Percentiles rank a stretch among this genome's conserved stretches.
These are phyloP conservation scores for Lyophyllum semitale DNA, from an alignment of 768 basidiomycete species.

Conservation along the genomic window DNA sequence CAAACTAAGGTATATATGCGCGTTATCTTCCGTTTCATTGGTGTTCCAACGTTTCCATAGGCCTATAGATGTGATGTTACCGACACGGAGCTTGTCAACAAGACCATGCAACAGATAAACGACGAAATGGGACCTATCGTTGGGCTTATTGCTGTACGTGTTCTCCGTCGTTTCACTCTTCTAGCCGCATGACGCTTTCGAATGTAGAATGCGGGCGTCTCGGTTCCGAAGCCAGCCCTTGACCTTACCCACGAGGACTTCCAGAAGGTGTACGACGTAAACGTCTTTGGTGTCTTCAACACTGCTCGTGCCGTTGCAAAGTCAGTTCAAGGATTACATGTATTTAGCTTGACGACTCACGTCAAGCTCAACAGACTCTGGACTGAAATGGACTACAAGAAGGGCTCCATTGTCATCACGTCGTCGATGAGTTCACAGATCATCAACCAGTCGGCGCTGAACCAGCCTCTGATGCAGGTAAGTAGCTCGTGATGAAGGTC, in stretches of 20 bases:
- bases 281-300: slow-evolving; percentile 71
- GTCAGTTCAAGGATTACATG: slow-evolving; percentile 26
- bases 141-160: slow-evolving; percentile 57
- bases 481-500: background rate
- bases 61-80: slow-evolving; percentile 67
- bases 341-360: background rate
- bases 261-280: slow-evolving; percentile 52
- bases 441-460: slow-evolving; percentile 50
- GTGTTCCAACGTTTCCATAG: slow-evolving; percentile 24
- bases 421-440: slow-evolving; percentile 71
- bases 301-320: slow-evolving; percentile 58
- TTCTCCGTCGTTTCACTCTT: background rate
- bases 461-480: slow-evolving; percentile 55
- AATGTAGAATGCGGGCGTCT: slow-evolving; percentile 60
- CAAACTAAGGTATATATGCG: slow-evolving; percentile 39
- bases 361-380: slow-evolving; percentile 38
- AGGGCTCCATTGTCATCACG: slow-evolving; percentile 62
- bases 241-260: slow-evolving; percentile 61
- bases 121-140: slow-evolving; percentile 47
- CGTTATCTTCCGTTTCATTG: background rate
- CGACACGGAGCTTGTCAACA: slow-evolving; percentile 41
- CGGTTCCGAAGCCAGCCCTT: slow-evolving; percentile 61
- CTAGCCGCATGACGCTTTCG: background rate
- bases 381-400: slow-evolving; percentile 31
- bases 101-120: slow-evolving; percentile 50